Evolutionary conservation across 1,139 yeast genomes (phyloP), one percentile per base, ranked within the genome.

Genomic region (Candida anutae): DNA sequence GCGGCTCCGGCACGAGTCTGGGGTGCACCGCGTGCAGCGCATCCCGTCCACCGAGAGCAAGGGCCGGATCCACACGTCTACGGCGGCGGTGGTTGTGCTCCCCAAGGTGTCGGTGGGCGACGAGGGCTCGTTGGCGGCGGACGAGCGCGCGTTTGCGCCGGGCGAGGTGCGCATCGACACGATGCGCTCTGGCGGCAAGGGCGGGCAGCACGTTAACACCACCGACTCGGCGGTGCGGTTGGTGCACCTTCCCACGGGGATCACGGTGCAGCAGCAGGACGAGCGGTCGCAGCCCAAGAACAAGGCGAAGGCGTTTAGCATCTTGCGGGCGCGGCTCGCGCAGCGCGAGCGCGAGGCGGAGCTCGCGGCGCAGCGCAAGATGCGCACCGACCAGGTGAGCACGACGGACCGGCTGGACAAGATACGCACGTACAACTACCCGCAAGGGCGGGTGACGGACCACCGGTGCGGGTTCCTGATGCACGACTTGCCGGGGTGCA

Each of bases 171-270:
- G 95, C 36, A 74, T 90, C 4, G 98, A 93, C 52, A 85, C 93
- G 10, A 93, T 88, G 96, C 66, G 98, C 44, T 85, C 98, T 1
- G 77, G 95, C 30, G 99, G 98, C 3, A 82, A 94, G 39, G 99
- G 99, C 31, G 99, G 99, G 0, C 99, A 90, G 56, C 98, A 93
- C 50, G 99, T 90, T 26, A 90, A 93, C 49, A 90, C 96, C 13
- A 90, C 98, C 0, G 98, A 90, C 50, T 85, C 96, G 1, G 99
- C 98, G 0, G 97, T 90, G 13, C 68, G 98, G 43, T 59, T 93
- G 21, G 87, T 93, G 0, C 99, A 90, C 55, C 64, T 81, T 13
- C 97, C 98, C 2, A 78, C 95, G 0, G 96, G 97, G 3, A 76
- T 85, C 24, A 78, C 76, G 10, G 95, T 90, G 3, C 68, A 77